These are phyloP conservation scores for Pyricularia grisea DNA, from an alignment of 2,329 filamentous ascomycete species.

Conservation along the genomic window DNA sequence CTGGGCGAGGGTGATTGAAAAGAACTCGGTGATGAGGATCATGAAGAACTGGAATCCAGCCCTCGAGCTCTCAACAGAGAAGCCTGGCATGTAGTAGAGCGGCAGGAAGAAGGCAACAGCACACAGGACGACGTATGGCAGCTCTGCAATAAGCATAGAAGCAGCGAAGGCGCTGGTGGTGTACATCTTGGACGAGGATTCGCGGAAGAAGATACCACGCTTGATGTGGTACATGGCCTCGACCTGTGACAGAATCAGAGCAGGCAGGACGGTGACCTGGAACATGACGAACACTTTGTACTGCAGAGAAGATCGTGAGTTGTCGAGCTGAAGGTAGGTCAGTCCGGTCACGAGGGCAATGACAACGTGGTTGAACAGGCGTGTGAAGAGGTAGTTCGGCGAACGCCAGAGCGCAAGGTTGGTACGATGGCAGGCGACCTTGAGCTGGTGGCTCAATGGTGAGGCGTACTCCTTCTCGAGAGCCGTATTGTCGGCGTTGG, in stretches of 20 bases:
- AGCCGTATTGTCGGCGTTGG: constrained; percentile 31
- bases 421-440: constrained; percentile 61
- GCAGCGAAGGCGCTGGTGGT: constrained; percentile 68
- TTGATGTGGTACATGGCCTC: constrained; percentile 77
- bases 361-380: constrained; percentile 74
- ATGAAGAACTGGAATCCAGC: constrained; percentile 86
- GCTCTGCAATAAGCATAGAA: constrained; percentile 71
- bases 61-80: constrained; percentile 51
- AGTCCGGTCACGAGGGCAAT: constrained; percentile 73
- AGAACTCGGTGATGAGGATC: constrained; percentile 73
- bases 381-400: constrained; percentile 82
- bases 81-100: constrained; percentile 75
- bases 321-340: constrained; percentile 67
- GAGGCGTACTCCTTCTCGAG: constrained; percentile 74
- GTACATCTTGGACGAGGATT: constrained; percentile 81
- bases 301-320: constrained; percentile 68
- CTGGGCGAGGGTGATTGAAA: constrained; percentile 73
- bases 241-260: constrained; percentile 74
- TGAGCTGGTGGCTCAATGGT: constrained; percentile 69
- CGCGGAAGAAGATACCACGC: constrained; percentile 75
- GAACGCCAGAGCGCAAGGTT: constrained; percentile 77
- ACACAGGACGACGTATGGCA: constrained; percentile 76
- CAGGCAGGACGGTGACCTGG: constrained; percentile 76
- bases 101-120: constrained; percentile 74
- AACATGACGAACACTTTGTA: constrained; percentile 87